Evolutionary conservation across 23 red algal species (phyloP), one percentile per base, ranked within the genome.

Genomic region (Gracilariopsis chorda): DNA sequence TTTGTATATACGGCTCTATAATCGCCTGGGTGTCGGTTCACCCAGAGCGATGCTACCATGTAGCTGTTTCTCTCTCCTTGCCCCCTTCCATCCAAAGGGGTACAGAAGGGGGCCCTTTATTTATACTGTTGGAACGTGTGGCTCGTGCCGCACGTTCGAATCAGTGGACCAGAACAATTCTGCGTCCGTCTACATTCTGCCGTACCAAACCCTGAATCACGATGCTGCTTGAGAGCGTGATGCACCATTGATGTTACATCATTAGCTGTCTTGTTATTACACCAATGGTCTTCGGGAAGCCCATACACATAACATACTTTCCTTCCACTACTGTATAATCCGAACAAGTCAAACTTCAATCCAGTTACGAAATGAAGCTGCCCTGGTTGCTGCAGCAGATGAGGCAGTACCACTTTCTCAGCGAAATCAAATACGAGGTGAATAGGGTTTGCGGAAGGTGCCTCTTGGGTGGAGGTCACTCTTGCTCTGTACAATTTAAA

Each of bases 351-450:
- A 44, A 71, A 71, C 64, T 71, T 71, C 64, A 71, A 71, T 41
- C 64, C 64, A 41, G 3, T 71, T n/a, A 71, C 34, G 36, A 71
- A 71, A 32, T 71, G 64, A 4, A 71, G 64, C 32, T 71, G 32
- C 23, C 8, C 64, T 41, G 64, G 64, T 17, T 71, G 32, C 32
- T 32, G 64, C 4, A 71, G 21, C 17, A 71, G 40, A 17, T 71
- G 64, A 6, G 32, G 32, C 3, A 71, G 40, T 32, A 71, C 25
- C 10, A 71, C 32, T 17, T 71, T 71, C 64, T 71, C 7, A 2
- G 64, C 64, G 64, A 71, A 71, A 32, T 71, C 21, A 71, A 71
- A 71, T 6, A 71, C 60, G 20, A 71, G 36, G 32, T 44, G 64
- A 71, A 71, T 37, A 28, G 11, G 11, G 2, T n/a, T 30, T 13